These are phyloP conservation scores for Tolypocladium ophioglossoides DNA, from an alignment of 2,329 filamentous ascomycete species.

Conservation along the genomic window DNA sequence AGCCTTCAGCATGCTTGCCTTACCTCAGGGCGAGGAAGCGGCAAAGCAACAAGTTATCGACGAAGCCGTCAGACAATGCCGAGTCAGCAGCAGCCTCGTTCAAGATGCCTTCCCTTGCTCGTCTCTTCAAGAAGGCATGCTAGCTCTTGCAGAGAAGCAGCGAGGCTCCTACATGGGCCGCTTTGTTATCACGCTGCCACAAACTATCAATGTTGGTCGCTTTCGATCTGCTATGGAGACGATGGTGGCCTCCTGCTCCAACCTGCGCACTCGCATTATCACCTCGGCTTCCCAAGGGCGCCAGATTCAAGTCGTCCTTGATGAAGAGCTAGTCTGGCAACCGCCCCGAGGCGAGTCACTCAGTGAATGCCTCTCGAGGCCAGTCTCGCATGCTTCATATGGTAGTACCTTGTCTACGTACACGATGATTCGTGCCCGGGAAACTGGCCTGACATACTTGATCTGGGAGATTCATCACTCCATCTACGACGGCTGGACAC, in stretches of 20 bases:
- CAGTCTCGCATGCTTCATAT: neutral
- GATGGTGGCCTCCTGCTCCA: slow-evolving; percentile 1
- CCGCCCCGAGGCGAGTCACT: neutral
- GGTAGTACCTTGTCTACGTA: slow-evolving; percentile 8
- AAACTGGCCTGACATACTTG: neutral
- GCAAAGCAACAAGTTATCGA: neutral
- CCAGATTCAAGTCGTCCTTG: slow-evolving; percentile 5
- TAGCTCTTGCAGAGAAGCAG: slow-evolving; percentile 20
- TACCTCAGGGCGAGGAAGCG: neutral
- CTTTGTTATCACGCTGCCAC: slow-evolving; percentile 10
- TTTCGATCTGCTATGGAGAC: slow-evolving; percentile 18
- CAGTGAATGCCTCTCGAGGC: neutral
- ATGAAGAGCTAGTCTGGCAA: neutral
- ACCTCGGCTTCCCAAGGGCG: neutral
- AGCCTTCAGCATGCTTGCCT: neutral
- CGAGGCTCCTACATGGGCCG: slow-evolving; percentile 23
- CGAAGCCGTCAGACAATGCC: neutral
- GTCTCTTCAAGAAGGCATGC: slow-evolving; percentile 25
- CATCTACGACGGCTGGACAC: slow-evolving; percentile 13
- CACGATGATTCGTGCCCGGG: neutral
- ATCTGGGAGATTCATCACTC: slow-evolving; percentile 10
- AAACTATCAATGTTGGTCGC: slow-evolving; percentile 8
- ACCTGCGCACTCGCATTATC: slow-evolving; percentile 8
- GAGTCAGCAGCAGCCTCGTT: slow-evolving; percentile 1
- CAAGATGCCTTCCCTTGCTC: slow-evolving; percentile 27